Evolutionary conservation across 2,329 filamentous ascomycete genomes (phyloP).

Genomic region (Colletotrichum lupini): DNA sequence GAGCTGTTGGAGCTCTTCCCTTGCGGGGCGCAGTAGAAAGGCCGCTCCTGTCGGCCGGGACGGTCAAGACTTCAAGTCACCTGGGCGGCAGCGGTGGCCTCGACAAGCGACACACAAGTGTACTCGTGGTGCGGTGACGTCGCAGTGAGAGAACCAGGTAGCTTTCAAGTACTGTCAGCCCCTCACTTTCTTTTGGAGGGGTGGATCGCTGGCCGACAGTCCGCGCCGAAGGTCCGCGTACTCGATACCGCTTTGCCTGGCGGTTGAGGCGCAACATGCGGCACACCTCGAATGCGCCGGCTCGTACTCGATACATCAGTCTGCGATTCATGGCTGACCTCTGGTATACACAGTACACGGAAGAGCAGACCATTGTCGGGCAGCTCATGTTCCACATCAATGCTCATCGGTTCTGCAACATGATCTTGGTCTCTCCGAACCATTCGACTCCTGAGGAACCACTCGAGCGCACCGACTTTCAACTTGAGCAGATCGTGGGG

Average conservation of each 20-base stretch:
- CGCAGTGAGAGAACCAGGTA: neutral
- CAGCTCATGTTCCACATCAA: neutral
- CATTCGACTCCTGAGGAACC: neutral
- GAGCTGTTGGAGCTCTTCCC: constrained; percentile 16
- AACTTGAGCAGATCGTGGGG: neutral
- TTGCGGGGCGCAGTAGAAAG: neutral
- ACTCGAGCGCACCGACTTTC: neutral
- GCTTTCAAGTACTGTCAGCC: neutral
- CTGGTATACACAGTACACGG: neutral
- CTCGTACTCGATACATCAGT: constrained; percentile 6
- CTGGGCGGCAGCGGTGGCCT: neutral
- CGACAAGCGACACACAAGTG: neutral
- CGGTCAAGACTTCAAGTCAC: constrained; percentile 2
- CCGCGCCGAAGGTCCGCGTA: neutral
- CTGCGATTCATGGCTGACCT: neutral
- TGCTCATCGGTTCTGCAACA: neutral
- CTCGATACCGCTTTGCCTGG: neutral
- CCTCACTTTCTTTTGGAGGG: constrained; percentile 2
- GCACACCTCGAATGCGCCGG: neutral
- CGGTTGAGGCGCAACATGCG: neutral
- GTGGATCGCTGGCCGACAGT: neutral
- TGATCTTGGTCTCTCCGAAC: neutral
- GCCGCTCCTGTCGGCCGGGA: constrained; percentile 13
- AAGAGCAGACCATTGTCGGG: neutral
- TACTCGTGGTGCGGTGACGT: neutral